Evolutionary conservation across 1,139 yeast genomes (phyloP).

Genomic region (Candida pseudoviswanathii): DNA sequence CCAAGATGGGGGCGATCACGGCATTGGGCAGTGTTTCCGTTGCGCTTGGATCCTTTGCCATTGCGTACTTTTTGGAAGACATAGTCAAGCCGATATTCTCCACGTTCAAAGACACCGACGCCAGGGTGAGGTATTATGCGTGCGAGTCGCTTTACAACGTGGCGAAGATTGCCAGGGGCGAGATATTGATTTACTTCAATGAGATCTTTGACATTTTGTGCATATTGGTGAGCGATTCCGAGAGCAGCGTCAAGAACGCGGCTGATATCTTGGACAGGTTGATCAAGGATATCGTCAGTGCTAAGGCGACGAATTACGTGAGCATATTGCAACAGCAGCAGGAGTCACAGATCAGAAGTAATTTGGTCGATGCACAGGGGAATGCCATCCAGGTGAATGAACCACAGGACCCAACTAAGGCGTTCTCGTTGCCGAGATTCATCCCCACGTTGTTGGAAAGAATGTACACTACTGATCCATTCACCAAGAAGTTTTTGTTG

Average conservation of each 20-base stretch:
- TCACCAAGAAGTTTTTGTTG: constrained; percentile 86
- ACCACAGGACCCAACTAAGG: constrained; percentile 64
- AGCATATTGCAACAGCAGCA: constrained; percentile 70
- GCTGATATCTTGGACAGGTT: constrained; percentile 91
- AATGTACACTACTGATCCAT: constrained; percentile 89
- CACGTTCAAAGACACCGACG: constrained; percentile 95
- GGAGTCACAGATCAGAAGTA: constrained; percentile 44
- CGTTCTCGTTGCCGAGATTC: constrained; percentile 85
- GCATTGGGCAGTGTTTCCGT: constrained; percentile 54
- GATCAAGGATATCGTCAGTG: constrained; percentile 93
- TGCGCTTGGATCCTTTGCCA: constrained; percentile 51
- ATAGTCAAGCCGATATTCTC: constrained; percentile 93
- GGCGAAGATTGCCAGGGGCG: constrained; percentile 96
- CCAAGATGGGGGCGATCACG: constrained; percentile 54
- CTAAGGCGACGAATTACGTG: constrained; percentile 88
- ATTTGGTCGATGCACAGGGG: constrained; percentile 52
- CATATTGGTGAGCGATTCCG: constrained; percentile 87
- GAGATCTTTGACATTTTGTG: constrained; percentile 94
- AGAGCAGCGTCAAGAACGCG: constrained; percentile 90
- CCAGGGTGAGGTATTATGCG: constrained; percentile 93
- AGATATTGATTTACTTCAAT: constrained; percentile 84
- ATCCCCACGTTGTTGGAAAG: constrained; percentile 89
- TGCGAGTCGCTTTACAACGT: constrained; percentile 96
- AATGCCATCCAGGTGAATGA: constrained; percentile 63
- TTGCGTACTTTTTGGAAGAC: constrained; percentile 70